Percentiles rank a stretch among this genome's conserved stretches.
These are phyloP conservation scores for Gymnopilus junonius DNA, from an alignment of 768 basidiomycete species.

Conservation along the genomic window DNA sequence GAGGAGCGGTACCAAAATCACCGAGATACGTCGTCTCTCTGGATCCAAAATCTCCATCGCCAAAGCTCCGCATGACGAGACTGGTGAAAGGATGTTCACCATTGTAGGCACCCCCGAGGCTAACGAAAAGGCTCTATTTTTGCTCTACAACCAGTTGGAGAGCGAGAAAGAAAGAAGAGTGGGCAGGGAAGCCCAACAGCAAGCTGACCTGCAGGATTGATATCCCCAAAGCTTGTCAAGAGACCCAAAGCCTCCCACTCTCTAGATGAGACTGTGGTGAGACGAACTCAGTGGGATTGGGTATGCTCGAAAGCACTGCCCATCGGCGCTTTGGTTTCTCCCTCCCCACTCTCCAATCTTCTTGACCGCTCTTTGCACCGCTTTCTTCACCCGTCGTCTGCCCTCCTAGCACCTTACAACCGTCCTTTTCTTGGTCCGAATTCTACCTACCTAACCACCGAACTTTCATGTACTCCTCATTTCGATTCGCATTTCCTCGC, in stretches of 20 bases:
- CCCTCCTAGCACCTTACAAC: constrained; percentile 7
- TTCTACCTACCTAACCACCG: constrained; percentile 19
- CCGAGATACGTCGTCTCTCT: constrained; percentile 96
- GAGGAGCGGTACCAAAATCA: constrained; percentile 96
- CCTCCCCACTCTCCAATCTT: constrained; percentile 5
- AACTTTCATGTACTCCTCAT: constrained; percentile 16
- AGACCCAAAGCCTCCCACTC: constrained; percentile 1
- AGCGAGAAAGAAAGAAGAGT: constrained; percentile 95
- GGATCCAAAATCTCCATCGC: constrained; percentile 99
- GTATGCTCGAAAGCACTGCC: constrained; percentile 8
- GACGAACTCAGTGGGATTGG: constrained; percentile 9
- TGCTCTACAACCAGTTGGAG: constrained; percentile 96
- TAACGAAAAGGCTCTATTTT: constrained; percentile 97
- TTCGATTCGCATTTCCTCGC: constrained; percentile 18
- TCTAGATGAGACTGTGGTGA: constrained; percentile 11
- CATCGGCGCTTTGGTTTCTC: constrained; percentile 12
- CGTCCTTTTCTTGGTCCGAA: constrained; percentile 24
- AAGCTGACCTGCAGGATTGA: constrained; percentile 65
- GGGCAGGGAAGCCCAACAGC: constrained; percentile 80
- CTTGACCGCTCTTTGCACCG: constrained; percentile 15
- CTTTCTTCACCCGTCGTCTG: constrained; percentile 11
- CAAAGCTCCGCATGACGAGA: constrained; percentile 98
- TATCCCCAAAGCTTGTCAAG: neutral
- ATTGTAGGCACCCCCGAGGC: constrained; percentile 96
- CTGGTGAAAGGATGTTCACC: constrained; percentile 99